A percentile compares a stretch with the other conserved stretches of the same genome.
Evolutionary conservation across 441 rosid genomes (phyloP).

Genomic region (Populus hybrid): DNA sequence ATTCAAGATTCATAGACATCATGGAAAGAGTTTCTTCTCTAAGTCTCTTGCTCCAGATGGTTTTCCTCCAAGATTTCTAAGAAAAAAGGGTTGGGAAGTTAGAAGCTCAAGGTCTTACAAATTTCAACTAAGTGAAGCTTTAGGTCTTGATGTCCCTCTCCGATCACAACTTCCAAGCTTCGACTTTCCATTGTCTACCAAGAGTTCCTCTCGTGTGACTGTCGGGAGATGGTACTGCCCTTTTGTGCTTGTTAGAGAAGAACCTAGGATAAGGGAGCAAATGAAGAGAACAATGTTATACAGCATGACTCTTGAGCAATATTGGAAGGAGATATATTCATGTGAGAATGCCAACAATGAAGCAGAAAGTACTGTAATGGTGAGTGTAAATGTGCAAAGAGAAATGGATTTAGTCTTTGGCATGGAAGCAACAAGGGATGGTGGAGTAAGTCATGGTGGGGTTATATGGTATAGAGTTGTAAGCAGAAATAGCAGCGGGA

Average conservation of each 20-base stretch:
- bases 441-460: slow-evolving; percentile 17
- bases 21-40: slow-evolving; percentile 32
- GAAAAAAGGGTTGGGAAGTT: slow-evolving; percentile 49
- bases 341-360: slow-evolving; percentile 27
- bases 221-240: slow-evolving; percentile 71
- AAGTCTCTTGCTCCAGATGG: slow-evolving; percentile 48
- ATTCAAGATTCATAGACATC: slow-evolving; percentile 35
- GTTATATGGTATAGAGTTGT: slow-evolving; percentile 30
- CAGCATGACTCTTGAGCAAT: slow-evolving; percentile 51
- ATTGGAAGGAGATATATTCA: slow-evolving; percentile 50
- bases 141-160: slow-evolving; percentile 35
- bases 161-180: slow-evolving; percentile 41
- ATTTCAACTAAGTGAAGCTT: slow-evolving; percentile 40
- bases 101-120: slow-evolving; percentile 28
- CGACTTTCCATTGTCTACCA: slow-evolving; percentile 31
- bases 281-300: slow-evolving; percentile 37
- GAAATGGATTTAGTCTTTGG: slow-evolving; percentile 40
- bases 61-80: slow-evolving; percentile 44
- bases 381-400: slow-evolving; percentile 27
- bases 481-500: slow-evolving; percentile 11
- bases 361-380: slow-evolving; percentile 22
- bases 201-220: slow-evolving; percentile 19
- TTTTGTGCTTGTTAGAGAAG: slow-evolving; percentile 52
- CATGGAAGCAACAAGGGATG: slow-evolving; percentile 13
- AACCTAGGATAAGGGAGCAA: slow-evolving; percentile 30